phyloP scores from a whole-genome alignment of 768 basidiomycete species.

The Omphalotus guepiniiformis region DNA sequence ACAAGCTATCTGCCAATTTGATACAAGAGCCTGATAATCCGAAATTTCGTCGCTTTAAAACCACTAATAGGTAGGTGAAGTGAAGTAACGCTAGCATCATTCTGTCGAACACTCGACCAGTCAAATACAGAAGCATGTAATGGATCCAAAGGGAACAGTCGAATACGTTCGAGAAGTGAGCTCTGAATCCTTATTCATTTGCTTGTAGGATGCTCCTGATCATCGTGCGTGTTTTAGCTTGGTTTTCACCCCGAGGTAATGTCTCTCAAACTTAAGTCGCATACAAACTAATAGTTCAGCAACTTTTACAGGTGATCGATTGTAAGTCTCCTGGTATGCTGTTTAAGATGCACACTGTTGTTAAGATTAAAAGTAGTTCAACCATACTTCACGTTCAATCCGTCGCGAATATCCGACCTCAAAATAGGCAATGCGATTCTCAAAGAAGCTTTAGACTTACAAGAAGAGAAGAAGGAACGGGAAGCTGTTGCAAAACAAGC shows the following conservation, averaged over 20 bases:
- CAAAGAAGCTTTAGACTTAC: constrained; percentile 53
- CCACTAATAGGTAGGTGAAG: constrained; percentile 46
- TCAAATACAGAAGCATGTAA: constrained; percentile 39
- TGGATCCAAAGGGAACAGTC: constrained; percentile 69
- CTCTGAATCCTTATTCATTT: constrained; percentile 12
- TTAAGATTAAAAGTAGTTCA: constrained; percentile 36
- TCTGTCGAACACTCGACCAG: neutral
- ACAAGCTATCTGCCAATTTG: constrained; percentile 75
- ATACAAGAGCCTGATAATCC: constrained; percentile 67
- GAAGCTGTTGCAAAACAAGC: constrained; percentile 43
- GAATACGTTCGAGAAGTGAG: constrained; percentile 79
- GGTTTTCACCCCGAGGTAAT: constrained; percentile 69
- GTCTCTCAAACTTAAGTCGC: constrained; percentile 7
- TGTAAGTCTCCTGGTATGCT: constrained; percentile 18
- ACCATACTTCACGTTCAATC: constrained; percentile 65
- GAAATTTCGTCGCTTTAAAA: constrained; percentile 73
- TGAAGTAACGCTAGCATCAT: constrained; percentile 38
- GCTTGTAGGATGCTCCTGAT: constrained; percentile 10
- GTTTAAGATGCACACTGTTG: neutral
- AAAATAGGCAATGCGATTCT: constrained; percentile 62
- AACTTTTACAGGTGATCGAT: constrained; percentile 46
- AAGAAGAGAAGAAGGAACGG: constrained; percentile 47
- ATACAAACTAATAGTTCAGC: neutral
- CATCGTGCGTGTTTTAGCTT: constrained; percentile 38
- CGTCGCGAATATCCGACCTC: constrained; percentile 48